These are phyloP conservation scores for Westerdykella aurantiaca DNA, from an alignment of 2,329 filamentous ascomycete genomes.

Conservation along the genomic window DNA sequence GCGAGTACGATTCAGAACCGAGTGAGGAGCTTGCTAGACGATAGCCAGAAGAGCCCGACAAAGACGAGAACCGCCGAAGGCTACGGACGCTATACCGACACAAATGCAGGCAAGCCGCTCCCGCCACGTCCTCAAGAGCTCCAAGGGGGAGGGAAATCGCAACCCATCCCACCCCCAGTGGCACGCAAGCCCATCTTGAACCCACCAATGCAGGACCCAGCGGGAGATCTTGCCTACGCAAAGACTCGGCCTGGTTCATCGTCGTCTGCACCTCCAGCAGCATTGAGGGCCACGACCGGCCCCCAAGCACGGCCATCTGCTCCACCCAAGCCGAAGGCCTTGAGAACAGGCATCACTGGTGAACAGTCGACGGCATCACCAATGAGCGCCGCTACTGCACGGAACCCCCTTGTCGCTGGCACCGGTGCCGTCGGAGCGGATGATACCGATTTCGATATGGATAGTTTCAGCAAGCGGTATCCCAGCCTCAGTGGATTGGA, in stretches of 20 bases:
- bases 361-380: constrained; percentile 8
- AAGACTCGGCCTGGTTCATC: constrained; percentile 23
- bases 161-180: constrained; percentile 18
- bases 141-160: constrained; percentile 12
- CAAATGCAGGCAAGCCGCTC: constrained; percentile 19
- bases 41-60: constrained; percentile 54
- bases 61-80: constrained; percentile 72
- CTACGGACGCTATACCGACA: constrained; percentile 76
- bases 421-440: neutral
- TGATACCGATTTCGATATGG: constrained; percentile 59
- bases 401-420: neutral
- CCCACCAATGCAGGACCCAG: neutral
- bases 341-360: constrained; percentile 44
- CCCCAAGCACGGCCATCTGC: constrained; percentile 41
- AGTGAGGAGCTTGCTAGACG: constrained; percentile 77
- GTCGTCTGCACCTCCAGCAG: constrained; percentile 29
- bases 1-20: constrained; percentile 88
- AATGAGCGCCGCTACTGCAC: constrained; percentile 2
- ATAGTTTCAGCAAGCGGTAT: constrained; percentile 76
- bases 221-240: constrained; percentile 19
- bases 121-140: constrained; percentile 26
- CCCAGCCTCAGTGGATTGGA: constrained; percentile 80
- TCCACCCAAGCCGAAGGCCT: constrained; percentile 56
- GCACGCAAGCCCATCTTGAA: no score
- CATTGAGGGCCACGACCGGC: constrained; percentile 22